These are phyloP conservation scores for Acaromyces ingoldii DNA, from an alignment of 1,284 basidiomycete species.

Conservation along the genomic window DNA sequence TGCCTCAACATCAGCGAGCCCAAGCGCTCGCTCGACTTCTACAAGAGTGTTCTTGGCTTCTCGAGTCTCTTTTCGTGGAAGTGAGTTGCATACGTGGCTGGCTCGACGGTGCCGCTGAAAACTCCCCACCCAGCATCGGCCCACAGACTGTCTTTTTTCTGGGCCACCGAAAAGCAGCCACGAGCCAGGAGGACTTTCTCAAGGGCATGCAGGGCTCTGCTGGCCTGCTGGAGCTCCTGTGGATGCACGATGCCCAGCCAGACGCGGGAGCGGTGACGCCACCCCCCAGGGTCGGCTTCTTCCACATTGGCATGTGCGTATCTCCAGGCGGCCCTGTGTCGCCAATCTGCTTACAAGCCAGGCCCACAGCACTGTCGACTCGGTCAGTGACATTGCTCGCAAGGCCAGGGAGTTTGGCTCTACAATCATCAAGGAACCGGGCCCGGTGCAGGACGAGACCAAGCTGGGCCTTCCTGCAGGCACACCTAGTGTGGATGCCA, in stretches of 20 bases:
- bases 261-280: neutral
- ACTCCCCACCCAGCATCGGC: neutral
- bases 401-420: neutral
- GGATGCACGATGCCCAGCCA: neutral
- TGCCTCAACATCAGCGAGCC: neutral
- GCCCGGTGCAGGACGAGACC: neutral
- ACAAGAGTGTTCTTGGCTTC: neutral
- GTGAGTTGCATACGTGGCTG: neutral
- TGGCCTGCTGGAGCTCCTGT: neutral
- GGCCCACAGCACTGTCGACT: neutral
- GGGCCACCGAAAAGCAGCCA: neutral
- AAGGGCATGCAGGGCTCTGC: neutral
- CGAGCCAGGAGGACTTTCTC: neutral
- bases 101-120: neutral
- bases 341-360: no score
- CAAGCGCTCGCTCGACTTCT: neutral
- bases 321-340: neutral
- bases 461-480: neutral
- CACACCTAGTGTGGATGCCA: neutral
- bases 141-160: slow-evolving; percentile 1
- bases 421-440: neutral
- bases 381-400: neutral
- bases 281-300: neutral
- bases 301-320: neutral
- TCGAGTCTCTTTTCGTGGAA: neutral